Evolutionary conservation across 371 early-diverging fungal genomes (phyloP).

Genomic region (Syncephalastrum contaminatum): DNA sequence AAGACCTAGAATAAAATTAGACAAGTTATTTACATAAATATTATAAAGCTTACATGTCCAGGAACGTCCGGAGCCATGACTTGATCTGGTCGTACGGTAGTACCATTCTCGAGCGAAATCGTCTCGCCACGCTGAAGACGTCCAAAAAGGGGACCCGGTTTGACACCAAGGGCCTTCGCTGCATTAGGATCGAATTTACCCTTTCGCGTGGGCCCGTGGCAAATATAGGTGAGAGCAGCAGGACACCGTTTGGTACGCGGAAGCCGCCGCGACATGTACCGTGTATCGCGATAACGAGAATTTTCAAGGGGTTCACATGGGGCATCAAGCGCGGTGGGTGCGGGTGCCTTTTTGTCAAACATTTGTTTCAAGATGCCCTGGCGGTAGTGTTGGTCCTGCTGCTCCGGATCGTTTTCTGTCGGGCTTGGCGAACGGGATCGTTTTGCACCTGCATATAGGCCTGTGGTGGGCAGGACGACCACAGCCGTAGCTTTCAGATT

Average conservation of each 20-base stretch:
- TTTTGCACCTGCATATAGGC: background rate
- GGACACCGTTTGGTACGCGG: constrained; percentile 46
- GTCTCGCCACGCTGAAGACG: constrained; percentile 67
- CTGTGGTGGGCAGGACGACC: constrained; percentile 45
- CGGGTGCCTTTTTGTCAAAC: constrained; percentile 40
- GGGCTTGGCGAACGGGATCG: background rate
- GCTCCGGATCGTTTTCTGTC: constrained; percentile 4
- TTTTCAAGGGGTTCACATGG: constrained; percentile 32
- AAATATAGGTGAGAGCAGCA: constrained; percentile 69
- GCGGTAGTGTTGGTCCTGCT: constrained; percentile 32
- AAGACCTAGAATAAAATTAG: constrained; percentile 46
- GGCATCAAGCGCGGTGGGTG: constrained; percentile 33
- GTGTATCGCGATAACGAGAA: constrained; percentile 7
- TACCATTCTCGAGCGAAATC: constrained; percentile 70
- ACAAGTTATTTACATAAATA: background rate
- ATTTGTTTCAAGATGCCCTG: constrained; percentile 36
- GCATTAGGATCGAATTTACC: constrained; percentile 83
- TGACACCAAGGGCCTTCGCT: constrained; percentile 76
- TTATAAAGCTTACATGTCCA: constrained; percentile 26
- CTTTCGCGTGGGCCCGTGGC: constrained; percentile 71
- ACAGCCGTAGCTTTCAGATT: constrained; percentile 68
- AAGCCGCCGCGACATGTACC: constrained; percentile 16
- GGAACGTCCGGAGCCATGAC: constrained; percentile 48
- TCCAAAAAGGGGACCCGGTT: constrained; percentile 70
- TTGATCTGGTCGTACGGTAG: constrained; percentile 70